Evolutionary conservation across 2,329 filamentous ascomycete species (phyloP).

Genomic region (Aspergillus fijiensis): DNA sequence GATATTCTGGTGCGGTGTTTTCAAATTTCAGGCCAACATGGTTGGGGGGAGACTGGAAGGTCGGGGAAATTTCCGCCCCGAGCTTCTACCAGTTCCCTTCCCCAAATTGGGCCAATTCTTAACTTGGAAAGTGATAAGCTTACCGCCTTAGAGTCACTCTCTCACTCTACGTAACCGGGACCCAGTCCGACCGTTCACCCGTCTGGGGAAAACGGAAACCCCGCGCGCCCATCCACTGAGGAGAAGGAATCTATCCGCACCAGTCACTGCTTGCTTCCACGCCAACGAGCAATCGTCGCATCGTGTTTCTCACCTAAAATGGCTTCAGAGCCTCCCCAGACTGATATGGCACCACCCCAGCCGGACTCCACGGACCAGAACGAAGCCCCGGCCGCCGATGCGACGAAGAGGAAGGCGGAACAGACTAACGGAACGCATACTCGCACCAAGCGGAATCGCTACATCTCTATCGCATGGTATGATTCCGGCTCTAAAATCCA

Average conservation of each 20-base stretch:
- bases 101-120: too few relatives aligned
- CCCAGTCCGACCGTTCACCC: constrained; percentile 5
- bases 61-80: constrained; percentile 15
- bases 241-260: constrained; percentile 40
- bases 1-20: neutral
- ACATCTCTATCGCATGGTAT: constrained; percentile 67
- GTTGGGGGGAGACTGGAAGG: neutral
- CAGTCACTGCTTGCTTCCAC: constrained; percentile 19
- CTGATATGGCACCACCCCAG: constrained; percentile 28
- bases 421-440: constrained; percentile 48
- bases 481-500: constrained; percentile 22
- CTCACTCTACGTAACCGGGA: neutral
- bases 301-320: constrained; percentile 19
- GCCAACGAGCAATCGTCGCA: constrained; percentile 9
- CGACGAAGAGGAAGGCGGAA: constrained; percentile 45
- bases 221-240: constrained; percentile 21
- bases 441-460: constrained; percentile 64
- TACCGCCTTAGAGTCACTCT: neutral
- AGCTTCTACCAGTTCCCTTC: neutral
- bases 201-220: constrained; percentile 36
- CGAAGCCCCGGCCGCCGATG: constrained; percentile 25
- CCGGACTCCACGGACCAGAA: constrained; percentile 25
- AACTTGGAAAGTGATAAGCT: neutral
- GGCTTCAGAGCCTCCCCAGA: constrained; percentile 36
- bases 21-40: neutral